Percentiles rank a stretch among this genome's conserved stretches.
These are phyloP conservation scores for Isochrysis galbana DNA, from an alignment of 78 protist species.

Conservation along the genomic window DNA sequence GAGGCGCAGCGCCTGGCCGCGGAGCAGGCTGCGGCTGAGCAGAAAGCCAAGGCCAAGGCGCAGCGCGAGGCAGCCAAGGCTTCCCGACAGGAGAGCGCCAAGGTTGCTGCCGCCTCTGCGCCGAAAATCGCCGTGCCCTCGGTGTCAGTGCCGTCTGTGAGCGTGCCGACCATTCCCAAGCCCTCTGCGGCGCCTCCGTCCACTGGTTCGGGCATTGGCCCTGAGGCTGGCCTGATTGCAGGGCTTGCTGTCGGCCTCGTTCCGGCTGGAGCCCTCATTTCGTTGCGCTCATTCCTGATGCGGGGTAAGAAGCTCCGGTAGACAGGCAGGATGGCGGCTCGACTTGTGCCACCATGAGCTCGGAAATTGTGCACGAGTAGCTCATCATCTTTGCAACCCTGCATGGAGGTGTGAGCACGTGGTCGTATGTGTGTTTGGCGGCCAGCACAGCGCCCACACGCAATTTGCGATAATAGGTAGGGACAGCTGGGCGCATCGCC, in stretches of 20 bases:
- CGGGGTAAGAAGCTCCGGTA: too few species aligned
- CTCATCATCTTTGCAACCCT: too few species aligned
- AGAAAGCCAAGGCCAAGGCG: not conserved
- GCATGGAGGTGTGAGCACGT: too few species aligned
- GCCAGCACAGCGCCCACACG: too few species aligned
- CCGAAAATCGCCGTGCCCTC: not conserved
- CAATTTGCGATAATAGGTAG: too few species aligned
- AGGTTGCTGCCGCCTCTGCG: not conserved
- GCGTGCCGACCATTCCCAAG: not conserved
- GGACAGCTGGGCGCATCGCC: too few species aligned
- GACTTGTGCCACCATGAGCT: too few species aligned
- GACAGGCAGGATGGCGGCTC: too few species aligned
- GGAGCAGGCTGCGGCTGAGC: not conserved
- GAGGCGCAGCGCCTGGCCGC: not conserved
- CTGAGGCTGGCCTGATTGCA: not conserved
- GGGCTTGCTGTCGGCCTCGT: not conserved
- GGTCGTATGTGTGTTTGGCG: too few species aligned
- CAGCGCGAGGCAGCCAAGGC: not conserved
- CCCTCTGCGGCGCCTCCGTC: not conserved
- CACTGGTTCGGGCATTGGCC: not conserved
- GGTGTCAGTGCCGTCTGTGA: not conserved
- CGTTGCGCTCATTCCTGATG: not conserved
- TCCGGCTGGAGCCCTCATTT: not conserved
- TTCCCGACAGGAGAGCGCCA: not conserved
- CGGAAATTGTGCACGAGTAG: too few species aligned